These are phyloP conservation scores for Epichloe amarillans DNA, from an alignment of 2,329 filamentous ascomycete species.

Conservation along the genomic window DNA sequence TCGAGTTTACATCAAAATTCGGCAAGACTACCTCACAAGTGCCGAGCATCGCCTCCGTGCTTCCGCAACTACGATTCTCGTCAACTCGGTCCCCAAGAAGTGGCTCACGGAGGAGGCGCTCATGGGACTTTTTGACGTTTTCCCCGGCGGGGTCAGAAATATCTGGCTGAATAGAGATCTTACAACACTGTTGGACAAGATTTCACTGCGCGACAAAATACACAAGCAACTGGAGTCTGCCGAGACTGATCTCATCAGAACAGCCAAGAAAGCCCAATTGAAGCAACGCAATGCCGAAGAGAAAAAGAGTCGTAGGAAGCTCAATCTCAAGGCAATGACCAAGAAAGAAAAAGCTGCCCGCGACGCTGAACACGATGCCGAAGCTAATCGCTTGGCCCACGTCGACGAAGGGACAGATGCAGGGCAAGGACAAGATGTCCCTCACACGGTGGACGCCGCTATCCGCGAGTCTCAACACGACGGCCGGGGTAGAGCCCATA, in stretches of 20 bases:
- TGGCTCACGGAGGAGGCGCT: conserved; percentile 81
- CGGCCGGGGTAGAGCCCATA: not conserved
- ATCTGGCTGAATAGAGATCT: conserved; percentile 94
- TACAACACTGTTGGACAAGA: conserved; percentile 71
- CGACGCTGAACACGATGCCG: conserved; percentile 33
- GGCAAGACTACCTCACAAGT: conserved; percentile 87
- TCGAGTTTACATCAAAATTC: conserved; percentile 76
- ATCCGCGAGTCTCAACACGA: conserved; percentile 26
- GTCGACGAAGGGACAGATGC: conserved; percentile 34
- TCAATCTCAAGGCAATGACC: conserved; percentile 33
- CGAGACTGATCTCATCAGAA: conserved; percentile 71
- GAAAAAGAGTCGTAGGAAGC: conserved; percentile 46
- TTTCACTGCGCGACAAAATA: conserved; percentile 58
- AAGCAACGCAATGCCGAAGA: conserved; percentile 51
- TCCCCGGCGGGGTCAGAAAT: conserved; percentile 86
- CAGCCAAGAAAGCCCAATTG: conserved; percentile 66
- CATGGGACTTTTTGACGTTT: conserved; percentile 80
- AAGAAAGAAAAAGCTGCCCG: conserved; percentile 37
- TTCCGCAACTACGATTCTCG: conserved; percentile 88
- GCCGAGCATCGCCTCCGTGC: conserved; percentile 87
- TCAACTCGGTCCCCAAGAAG: conserved; percentile 78
- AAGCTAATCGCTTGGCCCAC: conserved; percentile 37
- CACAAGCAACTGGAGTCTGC: conserved; percentile 64
- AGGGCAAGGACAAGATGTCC: conserved; percentile 39
- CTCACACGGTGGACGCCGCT: conserved; percentile 35